Base-by-base conservation (phyloP, 148 eudicot genomes). In the Bassia scoparia region DNA sequence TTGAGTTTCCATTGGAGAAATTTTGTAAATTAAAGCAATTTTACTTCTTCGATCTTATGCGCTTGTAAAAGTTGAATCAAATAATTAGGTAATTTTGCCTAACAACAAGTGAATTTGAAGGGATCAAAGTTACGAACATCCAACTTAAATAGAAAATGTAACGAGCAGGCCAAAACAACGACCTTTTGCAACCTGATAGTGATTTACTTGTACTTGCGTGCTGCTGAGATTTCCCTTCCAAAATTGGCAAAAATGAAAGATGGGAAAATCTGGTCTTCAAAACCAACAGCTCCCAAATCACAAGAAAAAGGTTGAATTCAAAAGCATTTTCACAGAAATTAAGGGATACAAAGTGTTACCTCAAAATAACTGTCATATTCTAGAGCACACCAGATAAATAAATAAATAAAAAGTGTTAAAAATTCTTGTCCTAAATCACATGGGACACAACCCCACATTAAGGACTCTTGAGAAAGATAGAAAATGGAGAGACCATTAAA, bases 391-490 rank as follows among this genome's bases (percentile, higher is more conserved):
- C 11, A 41, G 11, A 41, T 41, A 4, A 4, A 41, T 41, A 4
- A 41, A 41, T 4, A 61, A 54, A 73, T 46, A 21, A 61, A 73
- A 59, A 61, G 59, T 0, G 13, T 15, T 21, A 73, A 62, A 61
- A 41, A 56, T 24, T 54, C 33, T 33, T 73, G 76, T 73, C 76
- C 76, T 63, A 31, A 23, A 30, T 62, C 76, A 73, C 76, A 73
- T 73, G 76, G 76, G 69, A 24, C 17, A 49, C 76, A n/a, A 49
- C 69, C 69, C 73, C 48, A 69, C 73, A 35, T 12, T 27, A 1
- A 53, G 44, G 27, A 26, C 18, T n/a, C n/a, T n/a, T 16, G 31
- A 27, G 20, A 66, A 27, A 34, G 61, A 53, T 18, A 35, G 61
- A 23, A 35, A 52, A 54, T n/a, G 61, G 41, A 69, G 61, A 69